phyloP scores from a whole-genome alignment of 768 basidiomycete genomes.

The Trametes gibbosa region DNA sequence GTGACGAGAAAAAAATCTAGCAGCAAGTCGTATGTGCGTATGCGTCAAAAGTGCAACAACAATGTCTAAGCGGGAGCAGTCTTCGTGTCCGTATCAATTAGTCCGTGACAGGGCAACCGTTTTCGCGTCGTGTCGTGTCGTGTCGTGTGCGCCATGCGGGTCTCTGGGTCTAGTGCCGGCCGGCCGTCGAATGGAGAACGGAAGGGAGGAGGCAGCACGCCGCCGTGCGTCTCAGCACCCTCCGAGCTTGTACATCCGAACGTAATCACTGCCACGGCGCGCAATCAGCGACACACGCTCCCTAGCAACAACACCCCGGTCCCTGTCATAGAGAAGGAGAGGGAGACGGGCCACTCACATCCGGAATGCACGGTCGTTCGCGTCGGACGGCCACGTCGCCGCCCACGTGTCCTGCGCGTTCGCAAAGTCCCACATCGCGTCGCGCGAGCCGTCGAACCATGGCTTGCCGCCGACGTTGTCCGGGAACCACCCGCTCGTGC shows the following conservation, averaged over 20 bases:
- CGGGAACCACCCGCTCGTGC: slow-evolving; percentile 70
- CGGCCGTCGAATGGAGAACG: background rate
- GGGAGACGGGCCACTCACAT: slow-evolving; percentile 42
- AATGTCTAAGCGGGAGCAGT: background rate
- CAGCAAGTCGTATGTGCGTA: slow-evolving; percentile 5
- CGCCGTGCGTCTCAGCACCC: slow-evolving; percentile 13
- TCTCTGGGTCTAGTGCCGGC: background rate
- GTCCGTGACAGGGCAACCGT: background rate
- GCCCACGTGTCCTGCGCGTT: slow-evolving; percentile 62
- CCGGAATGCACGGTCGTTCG: slow-evolving; percentile 63
- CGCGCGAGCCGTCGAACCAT: slow-evolving; percentile 63
- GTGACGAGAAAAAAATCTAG: background rate
- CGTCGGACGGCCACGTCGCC: slow-evolving; percentile 67
- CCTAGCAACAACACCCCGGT: background rate
- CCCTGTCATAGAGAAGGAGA: background rate
- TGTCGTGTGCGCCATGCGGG: background rate
- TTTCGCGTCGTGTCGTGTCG: background rate
- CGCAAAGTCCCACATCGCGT: slow-evolving; percentile 75
- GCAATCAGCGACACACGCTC: background rate
- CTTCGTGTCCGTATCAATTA: slow-evolving; percentile 10
- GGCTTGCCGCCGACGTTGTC: slow-evolving; percentile 57
- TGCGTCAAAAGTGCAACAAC: background rate
- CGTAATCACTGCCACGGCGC: slow-evolving; percentile 27
- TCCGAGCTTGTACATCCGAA: slow-evolving; percentile 37
- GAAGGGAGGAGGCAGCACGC: background rate